phyloP scores from a whole-genome alignment of 495 filamentous ascomycete species.

The Baudoinia panamericana region DNA sequence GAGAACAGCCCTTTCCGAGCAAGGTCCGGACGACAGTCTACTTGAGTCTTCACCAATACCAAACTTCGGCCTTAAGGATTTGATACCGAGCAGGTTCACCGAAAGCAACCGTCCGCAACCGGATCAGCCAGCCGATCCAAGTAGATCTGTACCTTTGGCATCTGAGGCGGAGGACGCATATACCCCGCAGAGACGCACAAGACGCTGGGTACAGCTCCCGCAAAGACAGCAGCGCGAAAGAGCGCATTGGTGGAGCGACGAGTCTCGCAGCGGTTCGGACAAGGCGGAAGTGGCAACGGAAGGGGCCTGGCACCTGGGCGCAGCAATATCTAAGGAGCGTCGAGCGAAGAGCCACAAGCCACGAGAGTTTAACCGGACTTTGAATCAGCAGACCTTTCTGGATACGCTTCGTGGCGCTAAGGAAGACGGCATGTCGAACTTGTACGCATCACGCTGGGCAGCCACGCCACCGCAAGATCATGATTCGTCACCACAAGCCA shows the following conservation, averaged over 20 bases:
- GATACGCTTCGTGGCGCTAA: constrained; percentile 19
- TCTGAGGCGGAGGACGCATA: constrained; percentile 3
- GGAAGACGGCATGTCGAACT: constrained; percentile 10
- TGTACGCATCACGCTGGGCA: constrained; percentile 17
- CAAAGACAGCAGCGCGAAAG: constrained; percentile 15
- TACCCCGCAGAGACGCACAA: constrained; percentile 18
- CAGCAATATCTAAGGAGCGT: background rate
- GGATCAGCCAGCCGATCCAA: background rate
- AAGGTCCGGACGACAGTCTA: constrained; percentile 25
- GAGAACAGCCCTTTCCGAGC: constrained; percentile 15
- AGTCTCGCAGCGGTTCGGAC: constrained; percentile 17
- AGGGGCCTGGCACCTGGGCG: background rate
- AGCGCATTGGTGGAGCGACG: constrained; percentile 25
- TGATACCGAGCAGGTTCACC: constrained; percentile 26
- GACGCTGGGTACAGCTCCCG: constrained; percentile 27
- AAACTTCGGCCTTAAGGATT: constrained; percentile 29
- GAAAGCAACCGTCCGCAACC: background rate
- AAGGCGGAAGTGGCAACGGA: background rate
- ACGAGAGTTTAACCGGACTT: constrained; percentile 25
- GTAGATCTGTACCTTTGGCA: background rate
- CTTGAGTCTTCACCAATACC: constrained; percentile 26
- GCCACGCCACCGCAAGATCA: constrained; percentile 9
- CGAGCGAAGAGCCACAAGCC: constrained; percentile 20
- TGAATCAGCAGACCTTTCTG: constrained; percentile 30
- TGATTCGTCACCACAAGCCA: too few species aligned